phyloP scores from a whole-genome alignment of 306 rosid species.

The Neltuma alba region DNA sequence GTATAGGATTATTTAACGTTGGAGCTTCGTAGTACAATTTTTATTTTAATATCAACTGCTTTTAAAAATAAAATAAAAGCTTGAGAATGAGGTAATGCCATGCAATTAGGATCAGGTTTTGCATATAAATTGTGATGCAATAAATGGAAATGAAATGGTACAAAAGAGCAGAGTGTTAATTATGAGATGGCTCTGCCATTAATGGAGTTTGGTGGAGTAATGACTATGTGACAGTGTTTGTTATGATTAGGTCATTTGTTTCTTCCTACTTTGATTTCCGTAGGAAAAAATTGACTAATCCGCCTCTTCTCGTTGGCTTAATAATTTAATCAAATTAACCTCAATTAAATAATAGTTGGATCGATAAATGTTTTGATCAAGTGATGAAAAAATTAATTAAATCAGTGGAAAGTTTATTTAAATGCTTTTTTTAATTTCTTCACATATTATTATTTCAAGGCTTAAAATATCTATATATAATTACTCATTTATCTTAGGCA shows the following conservation, averaged over 20 bases:
- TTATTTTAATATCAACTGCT: neutral
- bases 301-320: too few relatives aligned
- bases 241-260: neutral
- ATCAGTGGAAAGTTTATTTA: neutral
- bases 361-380: too few relatives aligned
- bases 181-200: neutral
- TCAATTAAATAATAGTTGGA: neutral
- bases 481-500: neutral
- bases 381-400: neutral
- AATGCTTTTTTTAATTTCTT: too few relatives aligned
- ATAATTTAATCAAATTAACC: too few relatives aligned
- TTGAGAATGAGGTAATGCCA: neutral
- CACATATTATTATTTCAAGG: too few relatives aligned
- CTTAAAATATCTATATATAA: too few relatives aligned
- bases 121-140: neutral
- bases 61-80: neutral
- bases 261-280: neutral
- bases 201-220: constrained; percentile 18
- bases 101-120: neutral
- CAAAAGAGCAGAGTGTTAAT: neutral
- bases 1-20: constrained; percentile 30
- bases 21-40: constrained; percentile 7
- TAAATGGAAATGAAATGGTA: constrained; percentile 20
- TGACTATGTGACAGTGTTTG: constrained; percentile 1
- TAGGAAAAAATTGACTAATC: neutral